Base-by-base conservation (phyloP, 2,329 filamentous ascomycete species). In the Ascochyta rabiei region DNA sequence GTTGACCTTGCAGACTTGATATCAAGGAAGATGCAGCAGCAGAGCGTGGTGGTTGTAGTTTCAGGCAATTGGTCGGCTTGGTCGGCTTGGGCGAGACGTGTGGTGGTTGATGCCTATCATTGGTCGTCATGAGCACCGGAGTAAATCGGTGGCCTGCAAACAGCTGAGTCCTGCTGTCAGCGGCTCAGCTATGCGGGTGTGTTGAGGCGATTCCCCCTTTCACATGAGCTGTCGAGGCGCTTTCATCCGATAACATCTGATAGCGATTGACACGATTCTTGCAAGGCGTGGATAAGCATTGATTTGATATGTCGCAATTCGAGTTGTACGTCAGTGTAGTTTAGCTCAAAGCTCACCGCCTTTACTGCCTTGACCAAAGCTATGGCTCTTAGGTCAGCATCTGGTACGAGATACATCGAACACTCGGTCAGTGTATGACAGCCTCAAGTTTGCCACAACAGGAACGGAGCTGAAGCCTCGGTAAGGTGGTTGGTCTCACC, bases 401-500 rank as follows among this genome's bases (percentile, higher is more conserved):
- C 13, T 15, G 18, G 16, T 16, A 34, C 21, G 31, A 10, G 28
- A 26, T 7, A 40, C 7, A 31, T 18, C 15, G 40, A 41, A 49
- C 37, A 49, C 40, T 54, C 52, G 46, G 45, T 39, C 45, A 45
- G 26, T 49, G 23, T 31, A 54, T 49, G 45, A 54, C 52, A 40
- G 46, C 41, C 34, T n/a, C 35, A 37, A 44, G n/a, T 28, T 54
- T 45, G 52, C 52, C 52, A 54, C 52, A 28, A 44, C 51, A 54
- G 52, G 52, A 49, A 49, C 45, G 45, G 21, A 28, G 30, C 45
- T 38, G 40, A 44, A 46, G 50, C 33, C 16, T 40, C 28, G 45
- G 52, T 44, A 30, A 37, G 42, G 28, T n/a, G n/a, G n/a, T n/a
- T n/a, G n/a, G n/a, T n/a, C n/a, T 42, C 37, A 53, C 44, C 15